Conservation (phyloP, 805 yeast species). For the Jamesozyma gamospora region DNA sequence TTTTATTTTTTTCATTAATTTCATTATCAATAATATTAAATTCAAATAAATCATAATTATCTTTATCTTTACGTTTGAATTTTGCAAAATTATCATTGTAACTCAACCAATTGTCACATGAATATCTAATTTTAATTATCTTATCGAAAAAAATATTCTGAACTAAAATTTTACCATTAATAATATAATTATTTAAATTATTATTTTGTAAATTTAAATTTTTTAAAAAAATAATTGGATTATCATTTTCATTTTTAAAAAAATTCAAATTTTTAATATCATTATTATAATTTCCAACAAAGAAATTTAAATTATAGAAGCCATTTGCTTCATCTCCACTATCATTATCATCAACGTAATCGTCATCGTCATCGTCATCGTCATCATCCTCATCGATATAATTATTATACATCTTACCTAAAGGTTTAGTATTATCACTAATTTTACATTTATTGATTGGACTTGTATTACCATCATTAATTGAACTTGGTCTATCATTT, state of each 20-base stretch:
- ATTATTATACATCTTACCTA: constrained; percentile 3
- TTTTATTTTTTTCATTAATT: constrained; percentile 1
- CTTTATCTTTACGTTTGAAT: constrained; percentile 9
- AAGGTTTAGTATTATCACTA: constrained; percentile 6
- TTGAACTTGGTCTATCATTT: constrained; percentile 67
- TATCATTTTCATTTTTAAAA: constrained; percentile 13
- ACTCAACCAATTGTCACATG: constrained; percentile 72
- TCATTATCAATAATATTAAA: constrained; percentile 17
- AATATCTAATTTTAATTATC: constrained; percentile 57
- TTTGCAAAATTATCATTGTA: constrained; percentile 26
- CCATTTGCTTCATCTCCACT: constrained; percentile 18
- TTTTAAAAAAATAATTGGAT: constrained; percentile 13
- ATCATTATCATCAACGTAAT: constrained; percentile 8
- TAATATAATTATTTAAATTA: constrained; percentile 8
- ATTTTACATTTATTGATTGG: constrained; percentile 3
- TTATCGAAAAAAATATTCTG: constrained; percentile 64
- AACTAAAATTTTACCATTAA: constrained; percentile 66
- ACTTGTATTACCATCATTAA: constrained; percentile 22
- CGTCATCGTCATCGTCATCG: not conserved
- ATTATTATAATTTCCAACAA: constrained; percentile 16
- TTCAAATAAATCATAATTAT: constrained; percentile 21
- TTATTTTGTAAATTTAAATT: constrained; percentile 4
- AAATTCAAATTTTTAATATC: constrained; percentile 21
- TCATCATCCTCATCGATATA: constrained; percentile 1
- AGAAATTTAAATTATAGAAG: constrained; percentile 22